Percentiles rank a stretch among this genome's conserved stretches.
phyloP scores from a whole-genome alignment of 257 asterid genomes.

The Capsicum pubescens region DNA sequence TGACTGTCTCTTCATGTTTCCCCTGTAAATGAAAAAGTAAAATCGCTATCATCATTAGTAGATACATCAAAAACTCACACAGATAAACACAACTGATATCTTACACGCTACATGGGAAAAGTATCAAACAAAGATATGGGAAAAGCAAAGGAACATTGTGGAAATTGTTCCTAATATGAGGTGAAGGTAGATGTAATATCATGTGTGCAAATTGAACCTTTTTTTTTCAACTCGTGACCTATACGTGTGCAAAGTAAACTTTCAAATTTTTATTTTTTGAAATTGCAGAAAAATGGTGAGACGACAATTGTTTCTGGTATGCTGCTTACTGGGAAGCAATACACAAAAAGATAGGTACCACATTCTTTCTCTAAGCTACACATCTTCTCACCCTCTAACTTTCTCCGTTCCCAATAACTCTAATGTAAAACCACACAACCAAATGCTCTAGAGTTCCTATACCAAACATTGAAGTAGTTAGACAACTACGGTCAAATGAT shows the following conservation, averaged over 20 bases:
- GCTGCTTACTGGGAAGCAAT: not conserved
- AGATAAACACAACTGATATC: not conserved
- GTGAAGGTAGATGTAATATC: not conserved
- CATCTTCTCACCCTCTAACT: not conserved
- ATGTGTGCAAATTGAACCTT: not conserved
- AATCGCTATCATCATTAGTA: not conserved
- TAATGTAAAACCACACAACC: not conserved
- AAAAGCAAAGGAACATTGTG: not conserved
- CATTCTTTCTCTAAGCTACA: not conserved
- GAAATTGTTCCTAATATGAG: not conserved
- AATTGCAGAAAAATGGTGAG: not conserved
- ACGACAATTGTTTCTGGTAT: not conserved
- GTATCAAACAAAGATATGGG: too few species aligned
- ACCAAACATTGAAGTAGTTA: not conserved
- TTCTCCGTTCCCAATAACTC: not conserved
- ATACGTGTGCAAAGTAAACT: not conserved
- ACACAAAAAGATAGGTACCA: not conserved
- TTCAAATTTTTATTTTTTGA: not conserved
- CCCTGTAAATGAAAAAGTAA: slow-evolving; percentile 47
- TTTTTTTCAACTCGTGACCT: not conserved
- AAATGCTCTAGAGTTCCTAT: not conserved
- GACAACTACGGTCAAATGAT: not conserved
- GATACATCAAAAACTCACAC: not conserved
- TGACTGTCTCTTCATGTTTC: slow-evolving; percentile 71
- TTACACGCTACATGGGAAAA: not conserved